phyloP scores from a whole-genome alignment of 1,284 basidiomycete species.

The Pholiota adiposa region DNA sequence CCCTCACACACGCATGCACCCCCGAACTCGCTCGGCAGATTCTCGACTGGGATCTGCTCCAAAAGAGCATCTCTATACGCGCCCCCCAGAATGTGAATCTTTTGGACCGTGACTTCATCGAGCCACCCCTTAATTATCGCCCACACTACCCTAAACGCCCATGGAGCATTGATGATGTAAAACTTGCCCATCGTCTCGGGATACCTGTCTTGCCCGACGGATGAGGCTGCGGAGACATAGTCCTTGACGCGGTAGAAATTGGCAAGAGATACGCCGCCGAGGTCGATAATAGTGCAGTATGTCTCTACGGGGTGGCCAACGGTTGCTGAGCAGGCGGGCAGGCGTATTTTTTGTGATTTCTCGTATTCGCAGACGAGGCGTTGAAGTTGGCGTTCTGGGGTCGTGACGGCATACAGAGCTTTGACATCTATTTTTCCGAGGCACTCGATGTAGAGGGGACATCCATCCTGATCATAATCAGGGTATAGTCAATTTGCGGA shows the following conservation, averaged over 20 bases:
- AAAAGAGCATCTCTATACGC: slow-evolving; percentile 72
- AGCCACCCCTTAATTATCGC: slow-evolving; percentile 90
- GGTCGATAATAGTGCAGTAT: slow-evolving; percentile 98
- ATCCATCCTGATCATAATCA: slow-evolving; percentile 92
- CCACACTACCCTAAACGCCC: slow-evolving; percentile 93
- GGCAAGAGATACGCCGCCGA: slow-evolving; percentile 80
- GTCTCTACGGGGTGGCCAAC: slow-evolving; percentile 92
- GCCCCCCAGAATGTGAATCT: slow-evolving; percentile 85
- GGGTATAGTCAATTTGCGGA: too few relatives aligned
- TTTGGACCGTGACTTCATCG: slow-evolving; percentile 92
- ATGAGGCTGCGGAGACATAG: slow-evolving; percentile 82
- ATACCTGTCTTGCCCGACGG: slow-evolving; percentile 91
- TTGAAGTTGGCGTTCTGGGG: slow-evolving; percentile 87
- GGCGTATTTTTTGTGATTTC: slow-evolving; percentile 78
- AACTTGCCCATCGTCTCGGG: slow-evolving; percentile 96
- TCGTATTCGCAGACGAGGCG: slow-evolving; percentile 96
- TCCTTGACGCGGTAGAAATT: slow-evolving; percentile 94
- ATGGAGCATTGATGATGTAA: slow-evolving; percentile 95
- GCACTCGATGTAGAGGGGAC: slow-evolving; percentile 94
- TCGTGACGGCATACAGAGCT: slow-evolving; percentile 82
- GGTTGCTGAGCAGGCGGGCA: slow-evolving; percentile 81
- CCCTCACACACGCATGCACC: slow-evolving; percentile 82
- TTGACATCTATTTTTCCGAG: slow-evolving; percentile 90
- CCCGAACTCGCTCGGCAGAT: slow-evolving; percentile 86
- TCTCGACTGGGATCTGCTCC: slow-evolving; percentile 82